A percentile compares a stretch with the other conserved stretches of the same genome.
These are phyloP conservation scores for Imleria badia DNA, from an alignment of 768 basidiomycete genomes.

Conservation along the genomic window DNA sequence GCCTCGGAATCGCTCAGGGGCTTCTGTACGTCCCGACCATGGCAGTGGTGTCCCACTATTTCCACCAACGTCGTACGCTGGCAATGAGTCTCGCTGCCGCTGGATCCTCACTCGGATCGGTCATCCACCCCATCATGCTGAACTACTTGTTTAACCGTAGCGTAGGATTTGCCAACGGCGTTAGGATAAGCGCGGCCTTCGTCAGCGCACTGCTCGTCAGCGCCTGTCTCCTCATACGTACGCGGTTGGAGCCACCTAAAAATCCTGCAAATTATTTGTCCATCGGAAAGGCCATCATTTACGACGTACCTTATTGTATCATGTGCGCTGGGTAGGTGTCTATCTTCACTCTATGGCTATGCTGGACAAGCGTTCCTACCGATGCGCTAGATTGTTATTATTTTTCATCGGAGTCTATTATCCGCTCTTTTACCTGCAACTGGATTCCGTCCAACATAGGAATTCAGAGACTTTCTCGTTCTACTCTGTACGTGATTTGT, in stretches of 20 bases:
- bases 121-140: slow-evolving; percentile 32
- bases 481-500: slow-evolving; percentile 42
- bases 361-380: neutral
- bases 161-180: slow-evolving; percentile 45
- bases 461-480: slow-evolving; percentile 50
- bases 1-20: slow-evolving; percentile 46
- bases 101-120: slow-evolving; percentile 35
- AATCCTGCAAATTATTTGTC: slow-evolving; percentile 12
- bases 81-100: slow-evolving; percentile 44
- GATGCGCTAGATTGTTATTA: slow-evolving; percentile 15
- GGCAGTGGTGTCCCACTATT: slow-evolving; percentile 47
- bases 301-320: slow-evolving; percentile 19
- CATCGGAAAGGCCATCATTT: slow-evolving; percentile 12
- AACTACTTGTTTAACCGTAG: slow-evolving; percentile 23
- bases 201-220: slow-evolving; percentile 36
- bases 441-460: slow-evolving; percentile 49
- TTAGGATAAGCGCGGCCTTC: slow-evolving; percentile 48
- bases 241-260: slow-evolving; percentile 38
- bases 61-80: slow-evolving; percentile 38
- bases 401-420: slow-evolving; percentile 44
- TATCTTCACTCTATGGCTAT: neutral
- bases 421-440: slow-evolving; percentile 57
- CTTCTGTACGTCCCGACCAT: slow-evolving; percentile 45
- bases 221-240: slow-evolving; percentile 34
- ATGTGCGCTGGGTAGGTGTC: slow-evolving; percentile 22